Percentiles rank a stretch among this genome's conserved stretches.
Conservation (phyloP, 371 early-diverging fungal genomes). For the Mucor piriformis region DNA sequence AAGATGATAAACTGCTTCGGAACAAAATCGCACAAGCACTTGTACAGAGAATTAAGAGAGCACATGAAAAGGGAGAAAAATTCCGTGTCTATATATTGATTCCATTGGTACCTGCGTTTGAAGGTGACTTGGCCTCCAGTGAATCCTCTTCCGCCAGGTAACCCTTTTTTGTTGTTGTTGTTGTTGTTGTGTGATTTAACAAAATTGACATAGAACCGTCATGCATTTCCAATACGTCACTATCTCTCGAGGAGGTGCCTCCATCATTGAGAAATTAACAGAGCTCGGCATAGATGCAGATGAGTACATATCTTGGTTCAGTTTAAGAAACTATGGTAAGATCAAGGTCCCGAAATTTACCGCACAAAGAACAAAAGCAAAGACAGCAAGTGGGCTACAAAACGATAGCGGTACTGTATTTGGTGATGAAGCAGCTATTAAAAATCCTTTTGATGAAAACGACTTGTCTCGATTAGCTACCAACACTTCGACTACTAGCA, state of each 20-base stretch:
- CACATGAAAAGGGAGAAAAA: constrained; percentile 64
- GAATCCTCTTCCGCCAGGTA: constrained; percentile 75
- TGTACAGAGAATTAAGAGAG: constrained; percentile 78
- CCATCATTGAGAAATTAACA: constrained; percentile 65
- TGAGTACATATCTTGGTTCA: constrained; percentile 79
- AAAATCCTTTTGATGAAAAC: constrained; percentile 27
- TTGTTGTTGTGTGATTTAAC: not conserved
- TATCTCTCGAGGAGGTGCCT: constrained; percentile 79
- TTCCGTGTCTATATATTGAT: constrained; percentile 87
- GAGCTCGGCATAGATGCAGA: constrained; percentile 71
- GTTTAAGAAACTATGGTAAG: constrained; percentile 74
- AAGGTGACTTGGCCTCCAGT: constrained; percentile 75
- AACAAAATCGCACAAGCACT: constrained; percentile 64
- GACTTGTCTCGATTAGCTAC: constrained; percentile 10
- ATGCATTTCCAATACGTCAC: constrained; percentile 87
- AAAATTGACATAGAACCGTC: constrained; percentile 41
- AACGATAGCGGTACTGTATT: constrained; percentile 18
- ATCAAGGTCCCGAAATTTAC: constrained; percentile 27
- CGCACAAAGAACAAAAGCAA: not conserved
- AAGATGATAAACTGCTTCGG: constrained; percentile 46
- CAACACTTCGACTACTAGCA: constrained; percentile 5
- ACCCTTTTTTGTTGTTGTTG: not conserved
- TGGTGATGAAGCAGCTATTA: constrained; percentile 11
- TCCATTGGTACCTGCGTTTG: constrained; percentile 92
- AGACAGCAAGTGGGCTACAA: not conserved